These are phyloP conservation scores for Flaveria ramosissima DNA, from an alignment of 129 eudicot species.

Conservation along the genomic window DNA sequence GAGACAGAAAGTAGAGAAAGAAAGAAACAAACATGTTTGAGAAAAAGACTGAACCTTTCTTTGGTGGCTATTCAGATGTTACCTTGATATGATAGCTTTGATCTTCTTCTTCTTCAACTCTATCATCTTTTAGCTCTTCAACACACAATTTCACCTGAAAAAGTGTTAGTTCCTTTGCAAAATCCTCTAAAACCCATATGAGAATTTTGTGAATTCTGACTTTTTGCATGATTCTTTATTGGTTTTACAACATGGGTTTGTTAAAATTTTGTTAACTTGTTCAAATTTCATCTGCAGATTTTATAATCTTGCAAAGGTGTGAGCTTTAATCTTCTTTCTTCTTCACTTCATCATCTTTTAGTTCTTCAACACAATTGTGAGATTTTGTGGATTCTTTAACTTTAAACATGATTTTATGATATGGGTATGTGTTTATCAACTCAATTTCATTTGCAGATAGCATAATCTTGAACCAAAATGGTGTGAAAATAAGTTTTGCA, in stretches of 20 bases:
- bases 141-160: constrained; percentile 2
- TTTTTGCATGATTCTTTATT: background rate
- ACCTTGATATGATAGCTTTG: constrained; percentile 66
- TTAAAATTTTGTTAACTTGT: background rate
- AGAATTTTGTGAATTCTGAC: constrained; percentile 7
- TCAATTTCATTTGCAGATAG: constrained; percentile 25
- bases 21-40: constrained; percentile 40
- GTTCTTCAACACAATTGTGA: constrained; percentile 24
- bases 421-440: constrained; percentile 20
- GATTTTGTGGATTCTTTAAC: background rate
- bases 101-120: constrained; percentile 31
- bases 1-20: constrained; percentile 39
- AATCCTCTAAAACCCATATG: background rate
- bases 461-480: constrained; percentile 43
- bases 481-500: constrained; percentile 51
- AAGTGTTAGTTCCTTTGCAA: background rate
- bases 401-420: constrained; percentile 1
- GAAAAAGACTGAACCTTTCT: constrained; percentile 56
- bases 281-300: background rate
- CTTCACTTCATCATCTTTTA: constrained; percentile 9
- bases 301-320: background rate
- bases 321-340: constrained; percentile 5
- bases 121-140: constrained; percentile 8
- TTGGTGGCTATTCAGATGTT: constrained; percentile 44
- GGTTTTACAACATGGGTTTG: constrained; percentile 1